Evolutionary conservation across 179 eudicot genomes (phyloP), one percentile per base, ranked within the genome.

Genomic region (Pouteria campechiana): DNA sequence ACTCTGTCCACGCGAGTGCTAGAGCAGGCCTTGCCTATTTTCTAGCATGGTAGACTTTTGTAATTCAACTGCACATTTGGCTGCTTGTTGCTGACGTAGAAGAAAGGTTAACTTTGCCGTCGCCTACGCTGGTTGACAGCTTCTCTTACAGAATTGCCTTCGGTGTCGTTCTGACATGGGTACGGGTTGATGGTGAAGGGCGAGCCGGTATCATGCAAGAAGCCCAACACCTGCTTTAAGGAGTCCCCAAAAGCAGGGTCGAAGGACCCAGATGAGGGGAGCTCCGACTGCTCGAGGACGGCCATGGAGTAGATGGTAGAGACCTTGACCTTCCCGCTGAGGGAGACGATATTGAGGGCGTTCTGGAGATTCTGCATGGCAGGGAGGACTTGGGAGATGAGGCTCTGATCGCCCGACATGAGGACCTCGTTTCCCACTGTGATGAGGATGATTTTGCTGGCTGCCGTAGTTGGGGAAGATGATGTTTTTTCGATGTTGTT

Each of bases 221-320:
- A 90, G 47, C 60, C 80, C 37, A 90, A 71, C 49, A 86, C 9
- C 6, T 59, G 66, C 50, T 74, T 86, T 83, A 90, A 58, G 13
- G 66, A 41, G 53, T 70, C 83, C 5, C 63, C 81, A 25, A 43
- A 52, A 7, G 50, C 57, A 12, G 92, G 70, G 30, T 70, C 65
- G 54, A 90, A 90, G 3, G 74, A 62, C 32, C 94, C 96, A 3
- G 72, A 55, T 10, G 98, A 90, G 1, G 96, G 96, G 16, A 96
- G 98, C 35, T 86, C 90, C 1, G 98, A 90, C 13, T 68, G 80
- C 39, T 66, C 67, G 67, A 90, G 29, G 17, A 86, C 78, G 11
- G 92, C 74, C 90, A 90, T 78, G 7, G 96, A 61, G 60, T 86
- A 81, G 17, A 86, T 94, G 2, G 98, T 82, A 10, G 98, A 79